Evolutionary conservation across 495 filamentous ascomycete species (phyloP), one percentile per base, ranked within the genome.

Genomic region (Annulohypoxylon stygium): DNA sequence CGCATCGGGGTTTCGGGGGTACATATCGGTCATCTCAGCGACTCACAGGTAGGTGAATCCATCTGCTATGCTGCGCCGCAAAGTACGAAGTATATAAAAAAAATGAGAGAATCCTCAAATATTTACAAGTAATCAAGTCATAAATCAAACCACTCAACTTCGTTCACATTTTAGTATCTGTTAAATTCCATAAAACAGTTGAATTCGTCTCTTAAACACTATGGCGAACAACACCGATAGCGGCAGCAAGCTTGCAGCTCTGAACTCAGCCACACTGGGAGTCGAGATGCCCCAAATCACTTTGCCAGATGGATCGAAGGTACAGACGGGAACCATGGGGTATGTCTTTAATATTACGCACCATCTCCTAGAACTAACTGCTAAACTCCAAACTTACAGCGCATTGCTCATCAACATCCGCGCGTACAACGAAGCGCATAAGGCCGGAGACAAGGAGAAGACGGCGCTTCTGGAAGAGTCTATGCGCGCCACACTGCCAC

Each of bases 271-370:
- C 7, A 77, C 69, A 0, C 11, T 73, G 0, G 75, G 74, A 30
- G 67, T 47, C 14, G 47, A 70, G 10, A 73, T 78, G 34, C 76
- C 76, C 9, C 65, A 76, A 36, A 67, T 77, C 30, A 75, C 75
- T 2, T 66, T 78, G 11, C 69, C 71, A 25, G 67, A 77, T 39
- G 75, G 75, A n/a, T 70, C 55, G 34, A 75, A 73, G 45, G 74
- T 77, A 7, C 75, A 76, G 37, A 78, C 76, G 9, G 76, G 76
- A 37, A 78, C 76, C 2, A 64, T 77, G 10, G 75, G 73, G 70
- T 76, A 8, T n/a, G 48, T 18, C 20, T 18, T 23, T n/a, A 33
- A 16, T 16, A 2, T 53, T 33, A 37, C 47, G 10, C 1, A 14
- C 14, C n/a, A n/a, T 0, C 20, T 37, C 4, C 20, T 30, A 43